These are phyloP conservation scores for Symmetrospora coprosmae DNA, from an alignment of 768 basidiomycete species.

Conservation along the genomic window DNA sequence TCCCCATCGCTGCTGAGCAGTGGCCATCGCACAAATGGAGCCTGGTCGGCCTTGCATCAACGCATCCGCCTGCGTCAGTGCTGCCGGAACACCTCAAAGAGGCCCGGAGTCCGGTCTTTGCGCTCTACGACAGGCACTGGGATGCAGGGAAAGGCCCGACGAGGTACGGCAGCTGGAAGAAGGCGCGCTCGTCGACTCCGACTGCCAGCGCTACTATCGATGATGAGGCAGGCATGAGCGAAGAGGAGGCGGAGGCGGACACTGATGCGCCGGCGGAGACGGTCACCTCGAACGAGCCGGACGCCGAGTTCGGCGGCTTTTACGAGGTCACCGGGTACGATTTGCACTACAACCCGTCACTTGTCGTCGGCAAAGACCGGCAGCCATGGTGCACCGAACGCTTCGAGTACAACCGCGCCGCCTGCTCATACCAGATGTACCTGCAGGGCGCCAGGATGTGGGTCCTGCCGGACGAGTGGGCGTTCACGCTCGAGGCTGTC, in stretches of 20 bases:
- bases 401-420: constrained; percentile 31
- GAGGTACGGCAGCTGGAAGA: constrained; percentile 32
- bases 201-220: constrained; percentile 26
- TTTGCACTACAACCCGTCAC: constrained; percentile 30
- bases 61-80: constrained; percentile 18
- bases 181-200: constrained; percentile 6
- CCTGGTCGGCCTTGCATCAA: constrained; percentile 27
- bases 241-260: constrained; percentile 25
- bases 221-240: constrained; percentile 14
- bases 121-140: constrained; percentile 30
- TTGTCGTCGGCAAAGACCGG: constrained; percentile 28
- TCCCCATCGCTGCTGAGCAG: constrained; percentile 23
- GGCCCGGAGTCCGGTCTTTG: constrained; percentile 21
- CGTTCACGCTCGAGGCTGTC: constrained; percentile 29
- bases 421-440: constrained; percentile 35
- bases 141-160: constrained; percentile 31
- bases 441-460: constrained; percentile 32
- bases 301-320: neutral
- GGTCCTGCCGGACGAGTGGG: constrained; percentile 33
- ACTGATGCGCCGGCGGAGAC: constrained; percentile 16
- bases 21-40: constrained; percentile 30
- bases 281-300: neutral
- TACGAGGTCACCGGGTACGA: constrained; percentile 33
- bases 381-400: constrained; percentile 35
- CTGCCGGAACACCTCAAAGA: constrained; percentile 6